Percentiles rank a stretch among this genome's conserved stretches.
Evolutionary conservation across 176 grass and related monocot genomes (phyloP).

Genomic region (Triticum timopheevii): DNA sequence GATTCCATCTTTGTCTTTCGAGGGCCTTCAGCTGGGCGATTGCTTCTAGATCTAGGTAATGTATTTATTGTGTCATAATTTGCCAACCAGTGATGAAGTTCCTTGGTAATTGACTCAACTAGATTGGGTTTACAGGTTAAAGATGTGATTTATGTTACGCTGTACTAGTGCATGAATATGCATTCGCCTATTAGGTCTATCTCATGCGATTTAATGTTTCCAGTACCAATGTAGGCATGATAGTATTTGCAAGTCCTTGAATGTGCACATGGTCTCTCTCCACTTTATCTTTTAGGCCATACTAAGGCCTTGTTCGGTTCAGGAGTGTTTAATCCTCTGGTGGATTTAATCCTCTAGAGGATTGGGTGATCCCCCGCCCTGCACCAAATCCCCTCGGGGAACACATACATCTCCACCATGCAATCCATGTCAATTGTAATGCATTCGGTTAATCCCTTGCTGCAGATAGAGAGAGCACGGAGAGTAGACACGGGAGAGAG

Average conservation of each 20-base stretch:
- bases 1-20: neutral
- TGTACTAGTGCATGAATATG: neutral
- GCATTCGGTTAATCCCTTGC: no score
- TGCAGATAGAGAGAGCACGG: no score
- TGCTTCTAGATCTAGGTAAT: neutral
- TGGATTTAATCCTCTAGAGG: no score
- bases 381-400: no score
- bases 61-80: neutral
- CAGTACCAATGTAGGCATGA: neutral
- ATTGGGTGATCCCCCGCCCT: no score
- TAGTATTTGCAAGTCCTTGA: neutral
- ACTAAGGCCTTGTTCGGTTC: no score
- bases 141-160: neutral
- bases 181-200: neutral
- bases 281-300: neutral
- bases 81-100: neutral
- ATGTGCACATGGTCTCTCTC: neutral
- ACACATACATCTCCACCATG: no score
- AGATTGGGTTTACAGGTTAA: neutral
- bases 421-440: no score
- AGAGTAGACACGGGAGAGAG: no score
- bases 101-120: constrained; percentile 3
- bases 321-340: no score
- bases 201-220: neutral
- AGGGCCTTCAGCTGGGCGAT: neutral